These are phyloP conservation scores for Gynochthodes officinalis DNA, from an alignment of 257 asterid genomes.

Conservation along the genomic window DNA sequence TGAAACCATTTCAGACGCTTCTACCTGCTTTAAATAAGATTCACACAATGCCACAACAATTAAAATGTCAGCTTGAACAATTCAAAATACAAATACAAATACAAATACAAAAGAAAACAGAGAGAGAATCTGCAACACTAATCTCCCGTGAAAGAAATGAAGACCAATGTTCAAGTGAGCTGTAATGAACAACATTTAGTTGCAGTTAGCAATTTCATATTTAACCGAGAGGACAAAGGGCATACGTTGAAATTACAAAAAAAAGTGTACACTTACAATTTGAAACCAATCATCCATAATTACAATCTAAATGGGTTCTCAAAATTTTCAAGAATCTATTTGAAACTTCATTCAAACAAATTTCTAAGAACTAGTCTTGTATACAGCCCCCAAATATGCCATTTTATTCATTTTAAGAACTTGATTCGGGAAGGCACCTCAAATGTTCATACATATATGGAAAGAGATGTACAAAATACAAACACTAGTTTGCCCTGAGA, in stretches of 20 bases:
- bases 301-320: no score
- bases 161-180: neutral
- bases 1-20: conserved; percentile 47
- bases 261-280: neutral
- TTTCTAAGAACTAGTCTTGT: neutral
- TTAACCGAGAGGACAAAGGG: neutral
- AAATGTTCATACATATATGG: conserved; percentile 40
- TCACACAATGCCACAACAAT: neutral
- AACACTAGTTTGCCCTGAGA: neutral
- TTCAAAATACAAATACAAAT: neutral
- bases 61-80: neutral
- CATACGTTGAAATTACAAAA: neutral
- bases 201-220: neutral
- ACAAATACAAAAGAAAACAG: no score
- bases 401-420: neutral
- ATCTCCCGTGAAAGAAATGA: neutral
- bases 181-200: neutral
- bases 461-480: neutral
- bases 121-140: neutral
- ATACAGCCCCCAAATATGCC: neutral
- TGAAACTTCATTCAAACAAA: neutral
- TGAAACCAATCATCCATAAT: neutral
- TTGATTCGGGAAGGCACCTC: conserved; percentile 28
- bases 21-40: conserved; percentile 38
- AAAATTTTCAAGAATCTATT: neutral